Conservation (phyloP, 2,329 filamentous ascomycete genomes). For the Cytospora piceae region DNA sequence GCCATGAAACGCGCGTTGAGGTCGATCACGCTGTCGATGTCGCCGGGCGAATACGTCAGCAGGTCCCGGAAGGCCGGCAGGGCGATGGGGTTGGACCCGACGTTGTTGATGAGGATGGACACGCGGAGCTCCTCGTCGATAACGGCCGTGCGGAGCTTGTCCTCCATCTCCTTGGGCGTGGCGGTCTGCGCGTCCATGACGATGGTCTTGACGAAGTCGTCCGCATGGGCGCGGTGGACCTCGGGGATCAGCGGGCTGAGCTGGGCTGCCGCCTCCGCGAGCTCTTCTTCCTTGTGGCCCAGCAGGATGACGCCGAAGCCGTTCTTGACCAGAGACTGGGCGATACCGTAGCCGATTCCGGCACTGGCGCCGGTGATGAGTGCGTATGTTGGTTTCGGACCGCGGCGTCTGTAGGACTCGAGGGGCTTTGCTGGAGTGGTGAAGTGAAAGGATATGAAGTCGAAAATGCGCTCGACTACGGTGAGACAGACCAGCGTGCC, state of each 20-base stretch:
- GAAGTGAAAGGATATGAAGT: conserved; percentile 35
- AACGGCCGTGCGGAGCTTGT: conserved; percentile 32
- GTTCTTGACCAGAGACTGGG: conserved; percentile 39
- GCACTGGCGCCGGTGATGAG: conserved; percentile 43
- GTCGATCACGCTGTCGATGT: conserved; percentile 39
- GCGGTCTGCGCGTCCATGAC: conserved; percentile 38
- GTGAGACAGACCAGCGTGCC: conserved; percentile 33
- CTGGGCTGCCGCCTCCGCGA: conserved; percentile 35
- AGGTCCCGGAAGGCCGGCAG: conserved; percentile 37
- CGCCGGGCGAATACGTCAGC: conserved; percentile 36
- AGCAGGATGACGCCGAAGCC: conserved; percentile 43
- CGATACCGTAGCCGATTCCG: conserved; percentile 41
- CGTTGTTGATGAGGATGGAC: conserved; percentile 42
- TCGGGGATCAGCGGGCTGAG: conserved; percentile 27
- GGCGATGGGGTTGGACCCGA: conserved; percentile 37
- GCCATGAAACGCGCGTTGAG: conserved; percentile 43
- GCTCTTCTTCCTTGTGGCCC: conserved; percentile 38
- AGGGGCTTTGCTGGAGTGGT: conserved; percentile 33
- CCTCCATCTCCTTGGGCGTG: conserved; percentile 36
- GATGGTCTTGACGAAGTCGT: conserved; percentile 37
- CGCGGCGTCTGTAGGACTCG: conserved; percentile 34
- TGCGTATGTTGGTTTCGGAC: conserved; percentile 35
- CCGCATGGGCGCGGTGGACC: conserved; percentile 20
- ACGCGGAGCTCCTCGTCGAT: conserved; percentile 33
- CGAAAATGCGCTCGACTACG: conserved; percentile 19